Conservation (phyloP, 257 asterid genomes). For the Osmanthus fragrans region DNA sequence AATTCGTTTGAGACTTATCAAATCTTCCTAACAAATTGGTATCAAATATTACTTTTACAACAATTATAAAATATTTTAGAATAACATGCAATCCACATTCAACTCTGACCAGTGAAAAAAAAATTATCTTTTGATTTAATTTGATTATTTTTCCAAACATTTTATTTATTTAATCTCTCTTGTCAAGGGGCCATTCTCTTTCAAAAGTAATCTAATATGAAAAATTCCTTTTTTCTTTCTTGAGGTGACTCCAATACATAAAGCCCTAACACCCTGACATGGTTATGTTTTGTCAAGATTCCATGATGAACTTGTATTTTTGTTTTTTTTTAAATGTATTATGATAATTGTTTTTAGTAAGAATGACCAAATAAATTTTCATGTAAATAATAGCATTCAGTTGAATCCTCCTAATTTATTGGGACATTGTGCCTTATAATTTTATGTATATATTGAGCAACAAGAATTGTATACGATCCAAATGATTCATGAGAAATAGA, state of each 20-base stretch:
- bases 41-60: too few relatives aligned
- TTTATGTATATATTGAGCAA: too few relatives aligned
- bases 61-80: too few relatives aligned
- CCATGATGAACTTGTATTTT: conserved; percentile 7
- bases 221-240: not conserved
- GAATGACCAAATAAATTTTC: not conserved
- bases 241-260: conserved; percentile 68
- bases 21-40: too few relatives aligned
- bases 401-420: not conserved
- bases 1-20: too few relatives aligned
- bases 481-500: too few relatives aligned
- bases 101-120: too few relatives aligned
- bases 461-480: too few relatives aligned
- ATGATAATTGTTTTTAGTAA: not conserved
- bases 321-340: not conserved
- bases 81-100: too few relatives aligned
- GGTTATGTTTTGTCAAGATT: conserved; percentile 30
- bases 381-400: not conserved
- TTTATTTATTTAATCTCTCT: conserved; percentile 32
- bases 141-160: conserved; percentile 23
- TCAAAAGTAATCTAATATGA: conserved; percentile 52
- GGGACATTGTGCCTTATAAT: too few relatives aligned
- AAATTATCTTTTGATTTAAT: conserved; percentile 25
- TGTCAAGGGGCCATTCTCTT: conserved; percentile 41
- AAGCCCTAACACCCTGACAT: conserved; percentile 28